These are phyloP conservation scores for Groenewaldozyma salmanticensis DNA, from an alignment of 805 yeast species.

Conservation along the genomic window DNA sequence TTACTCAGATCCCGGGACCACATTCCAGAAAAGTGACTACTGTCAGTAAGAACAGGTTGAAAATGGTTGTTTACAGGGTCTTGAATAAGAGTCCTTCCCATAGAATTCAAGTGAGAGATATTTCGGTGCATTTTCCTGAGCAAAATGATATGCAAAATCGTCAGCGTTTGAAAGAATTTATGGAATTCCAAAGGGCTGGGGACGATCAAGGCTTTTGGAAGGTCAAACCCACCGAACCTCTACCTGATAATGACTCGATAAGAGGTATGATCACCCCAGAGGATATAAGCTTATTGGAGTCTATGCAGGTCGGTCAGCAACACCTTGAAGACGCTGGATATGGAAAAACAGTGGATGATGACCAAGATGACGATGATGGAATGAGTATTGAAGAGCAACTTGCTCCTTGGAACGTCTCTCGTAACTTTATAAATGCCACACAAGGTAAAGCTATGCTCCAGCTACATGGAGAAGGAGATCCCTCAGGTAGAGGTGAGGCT, in stretches of 20 bases:
- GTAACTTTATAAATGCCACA: slow-evolving; percentile 85
- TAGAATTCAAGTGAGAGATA: slow-evolving; percentile 75
- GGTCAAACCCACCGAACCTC: slow-evolving; percentile 51
- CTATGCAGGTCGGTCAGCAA: slow-evolving; percentile 93
- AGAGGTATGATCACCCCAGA: slow-evolving; percentile 86
- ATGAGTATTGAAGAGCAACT: slow-evolving; percentile 68
- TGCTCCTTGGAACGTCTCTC: slow-evolving; percentile 90
- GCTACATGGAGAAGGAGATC: slow-evolving; percentile 90
- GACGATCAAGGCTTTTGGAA: slow-evolving; percentile 95
- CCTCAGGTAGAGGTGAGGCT: slow-evolving; percentile 83
- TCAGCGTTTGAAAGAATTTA: slow-evolving; percentile 89
- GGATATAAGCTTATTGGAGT: slow-evolving; percentile 74
- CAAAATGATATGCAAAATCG: slow-evolving; percentile 96
- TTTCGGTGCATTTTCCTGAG: slow-evolving; percentile 88
- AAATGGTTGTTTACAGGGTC: slow-evolving; percentile 87
- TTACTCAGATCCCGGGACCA: slow-evolving; percentile 93
- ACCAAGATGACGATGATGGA: slow-evolving; percentile 34
- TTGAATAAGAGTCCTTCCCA: slow-evolving; percentile 65
- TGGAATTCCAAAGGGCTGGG: slow-evolving; percentile 94
- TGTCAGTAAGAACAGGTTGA: slow-evolving; percentile 79
- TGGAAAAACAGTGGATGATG: slow-evolving; percentile 34
- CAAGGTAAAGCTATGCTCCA: slow-evolving; percentile 97
- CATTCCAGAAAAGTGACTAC: slow-evolving; percentile 94
- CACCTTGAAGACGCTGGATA: slow-evolving; percentile 69
- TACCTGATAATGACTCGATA: slow-evolving; percentile 69